Evolutionary conservation across 352 stramenopile genomes (phyloP), one percentile per base, ranked within the genome.

Genomic region (Pythium volutum): DNA sequence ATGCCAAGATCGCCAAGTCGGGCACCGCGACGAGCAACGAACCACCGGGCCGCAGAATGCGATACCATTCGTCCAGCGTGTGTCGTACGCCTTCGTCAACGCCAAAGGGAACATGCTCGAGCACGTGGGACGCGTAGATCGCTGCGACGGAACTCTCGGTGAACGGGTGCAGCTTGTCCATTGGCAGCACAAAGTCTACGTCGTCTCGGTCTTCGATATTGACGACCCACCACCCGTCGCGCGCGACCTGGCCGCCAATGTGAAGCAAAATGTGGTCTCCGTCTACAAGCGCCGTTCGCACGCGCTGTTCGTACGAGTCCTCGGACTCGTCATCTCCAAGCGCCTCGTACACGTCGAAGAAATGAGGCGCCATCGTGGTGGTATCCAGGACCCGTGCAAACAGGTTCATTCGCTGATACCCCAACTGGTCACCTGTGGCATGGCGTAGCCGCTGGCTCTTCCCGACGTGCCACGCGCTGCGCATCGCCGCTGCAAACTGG

Each of bases 31-130:
- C 68, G 18, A 87, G 62, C 1, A 95, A 42, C 25, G 75, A 60
- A 0, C 84, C 87, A 20, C 71, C 77, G 0, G 84, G 79, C 48
- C 65, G 56, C 25, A 95, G 50, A 4, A 94, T 78, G 2, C 87
- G 81, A 22, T 71, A 72, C 87, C 84, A 95, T 58, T 95, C 87
- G 10, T 60, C 60, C 11, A 95, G 61, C 20, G 82, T 89, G 26
- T 47, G 47, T 5, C 69, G 22, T 14, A 93, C 67, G 9, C 82
- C 79, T 22, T 68, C 50, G 2, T 77, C 55, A 14, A 87, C 71
- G n/a, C 74, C 79, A 43, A 87, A 84, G 29, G 71, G 69, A n/a
- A 71, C 76, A 53, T 94, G 84, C 63, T 95, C 87, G 15, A 95
- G 72, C 12, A 87, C 73, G 25, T 95, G 87, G 0, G 79, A 90